Base-by-base conservation (phyloP, 1,284 basidiomycete genomes). In the Polyporus tsugae region DNA sequence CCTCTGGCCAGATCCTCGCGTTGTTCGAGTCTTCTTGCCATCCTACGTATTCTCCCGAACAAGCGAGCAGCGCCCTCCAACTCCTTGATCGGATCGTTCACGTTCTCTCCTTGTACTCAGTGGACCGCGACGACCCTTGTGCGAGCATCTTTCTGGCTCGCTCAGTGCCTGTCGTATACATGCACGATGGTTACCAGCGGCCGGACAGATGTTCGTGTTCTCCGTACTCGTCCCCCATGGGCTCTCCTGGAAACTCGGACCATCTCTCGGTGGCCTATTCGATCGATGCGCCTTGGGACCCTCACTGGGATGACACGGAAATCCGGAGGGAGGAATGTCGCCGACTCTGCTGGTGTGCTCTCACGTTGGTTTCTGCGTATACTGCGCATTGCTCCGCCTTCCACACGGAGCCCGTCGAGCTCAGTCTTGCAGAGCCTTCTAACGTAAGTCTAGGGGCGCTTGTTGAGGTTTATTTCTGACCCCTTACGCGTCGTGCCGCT, bases 1-100 rank as follows among this genome's bases (percentile, higher is more conserved):
- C 22, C 22, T 22, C 22, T 22, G 6, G 35, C 4, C 60, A 94
- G 92, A 86, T 93, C 59, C 82, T 94, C 11, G 89, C 91, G 2
- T 80, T 93, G 2, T 94, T 91, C 76, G 92, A 94, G 77, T 85
- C 87, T 0, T 93, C 91, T 2, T 86, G 88, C 6, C 90, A 94
- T 69, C 91, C 91, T 10, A 82, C 85, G 42, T 85, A 92, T 75
- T 85, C 83, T 35, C 81, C 85, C 7, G 82, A 85, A 39, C 84
- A 89, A 25, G 84, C 88, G n/a, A 80, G 82, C 42, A 79, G 79
- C 39, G 84, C 91, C 0, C 79, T 94, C 15, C 73, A 83, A 59
- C 81, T 85, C 46, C 83, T 94, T 42, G 92, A 94, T 77, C 81
- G 84, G 60, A 86, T 92, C 71, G 85, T 94, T 71, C 83, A 81